These are phyloP conservation scores for Calocera viscosa DNA, from an alignment of 768 basidiomycete species.

Conservation along the genomic window DNA sequence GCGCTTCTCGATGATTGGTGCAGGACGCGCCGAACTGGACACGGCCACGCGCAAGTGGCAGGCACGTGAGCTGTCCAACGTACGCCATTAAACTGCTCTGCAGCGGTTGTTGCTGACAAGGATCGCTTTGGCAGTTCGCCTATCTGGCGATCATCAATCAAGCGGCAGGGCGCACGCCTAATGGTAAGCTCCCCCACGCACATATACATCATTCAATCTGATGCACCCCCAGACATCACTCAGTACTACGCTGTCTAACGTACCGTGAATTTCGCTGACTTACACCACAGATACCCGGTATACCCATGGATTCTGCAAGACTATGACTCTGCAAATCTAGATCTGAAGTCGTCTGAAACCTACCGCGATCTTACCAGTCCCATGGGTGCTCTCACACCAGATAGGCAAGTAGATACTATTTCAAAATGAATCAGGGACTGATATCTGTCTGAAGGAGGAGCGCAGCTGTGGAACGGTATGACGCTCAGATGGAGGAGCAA, in stretches of 20 bases:
- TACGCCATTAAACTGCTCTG: constrained; percentile 27
- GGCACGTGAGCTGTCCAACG: constrained; percentile 81
- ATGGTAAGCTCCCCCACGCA: constrained; percentile 49
- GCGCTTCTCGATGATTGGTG: background rate
- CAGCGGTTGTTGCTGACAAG: background rate
- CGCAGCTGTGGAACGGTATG: background rate
- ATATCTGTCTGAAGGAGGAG: background rate
- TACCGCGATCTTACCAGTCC: constrained; percentile 42
- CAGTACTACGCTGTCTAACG: background rate
- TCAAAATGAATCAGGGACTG: no score
- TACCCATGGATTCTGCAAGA: constrained; percentile 74
- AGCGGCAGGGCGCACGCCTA: constrained; percentile 82
- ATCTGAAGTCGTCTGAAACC: constrained; percentile 46
- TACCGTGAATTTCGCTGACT: background rate
- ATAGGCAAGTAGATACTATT: background rate
- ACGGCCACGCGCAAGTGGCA: constrained; percentile 78
- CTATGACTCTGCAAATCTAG: constrained; percentile 58
- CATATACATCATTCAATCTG: constrained; percentile 89
- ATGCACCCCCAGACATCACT: constrained; percentile 21
- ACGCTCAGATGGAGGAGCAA: constrained; percentile 56
- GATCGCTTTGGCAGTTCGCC: constrained; percentile 49
- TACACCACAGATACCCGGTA: background rate
- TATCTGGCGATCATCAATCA: constrained; percentile 85
- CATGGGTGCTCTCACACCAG: constrained; percentile 3
- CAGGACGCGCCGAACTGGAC: constrained; percentile 43